These are phyloP conservation scores for Komagataella pseudopastoris DNA, from an alignment of 805 yeast species.

Conservation along the genomic window DNA sequence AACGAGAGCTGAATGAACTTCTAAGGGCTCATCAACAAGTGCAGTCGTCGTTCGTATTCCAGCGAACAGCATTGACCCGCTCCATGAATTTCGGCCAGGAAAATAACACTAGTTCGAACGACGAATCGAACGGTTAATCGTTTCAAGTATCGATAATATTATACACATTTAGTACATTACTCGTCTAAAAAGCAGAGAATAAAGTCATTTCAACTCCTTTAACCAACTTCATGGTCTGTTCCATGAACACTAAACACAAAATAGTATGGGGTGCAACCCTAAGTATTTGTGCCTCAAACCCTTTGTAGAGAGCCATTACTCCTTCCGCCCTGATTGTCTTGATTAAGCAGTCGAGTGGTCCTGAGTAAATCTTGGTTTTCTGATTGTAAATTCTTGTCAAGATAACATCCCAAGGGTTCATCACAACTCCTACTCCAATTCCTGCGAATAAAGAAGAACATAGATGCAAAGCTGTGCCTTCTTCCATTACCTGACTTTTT, in stretches of 20 bases:
- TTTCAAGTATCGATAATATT: neutral
- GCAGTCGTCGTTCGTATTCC: neutral
- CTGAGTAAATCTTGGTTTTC: slow-evolving; percentile 72
- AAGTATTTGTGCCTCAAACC: slow-evolving; percentile 84
- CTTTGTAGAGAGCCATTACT: slow-evolving; percentile 77
- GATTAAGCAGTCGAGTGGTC: slow-evolving; percentile 78
- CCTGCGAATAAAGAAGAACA: slow-evolving; percentile 71
- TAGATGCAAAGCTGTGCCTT: slow-evolving; percentile 62
- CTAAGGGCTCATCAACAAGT: neutral
- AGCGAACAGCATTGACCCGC: neutral
- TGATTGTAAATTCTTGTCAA: slow-evolving; percentile 93
- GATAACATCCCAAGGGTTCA: slow-evolving; percentile 97
- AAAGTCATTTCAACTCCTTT: slow-evolving; percentile 24
- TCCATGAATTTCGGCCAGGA: neutral
- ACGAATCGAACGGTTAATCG: neutral
- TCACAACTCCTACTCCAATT: slow-evolving; percentile 82
- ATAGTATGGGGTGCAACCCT: slow-evolving; percentile 95
- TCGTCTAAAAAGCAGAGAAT: slow-evolving; percentile 1
- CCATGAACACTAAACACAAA: slow-evolving; percentile 85
- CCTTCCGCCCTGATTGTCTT: slow-evolving; percentile 83
- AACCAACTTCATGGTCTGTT: slow-evolving; percentile 69
- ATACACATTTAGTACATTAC: neutral
- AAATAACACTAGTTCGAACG: neutral
- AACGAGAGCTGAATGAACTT: neutral
- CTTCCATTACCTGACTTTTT: slow-evolving; percentile 34